Percentiles rank a stretch among this genome's conserved stretches.
These are phyloP conservation scores for Rhodotorula babjevae DNA, from an alignment of 768 basidiomycete species.

Conservation along the genomic window DNA sequence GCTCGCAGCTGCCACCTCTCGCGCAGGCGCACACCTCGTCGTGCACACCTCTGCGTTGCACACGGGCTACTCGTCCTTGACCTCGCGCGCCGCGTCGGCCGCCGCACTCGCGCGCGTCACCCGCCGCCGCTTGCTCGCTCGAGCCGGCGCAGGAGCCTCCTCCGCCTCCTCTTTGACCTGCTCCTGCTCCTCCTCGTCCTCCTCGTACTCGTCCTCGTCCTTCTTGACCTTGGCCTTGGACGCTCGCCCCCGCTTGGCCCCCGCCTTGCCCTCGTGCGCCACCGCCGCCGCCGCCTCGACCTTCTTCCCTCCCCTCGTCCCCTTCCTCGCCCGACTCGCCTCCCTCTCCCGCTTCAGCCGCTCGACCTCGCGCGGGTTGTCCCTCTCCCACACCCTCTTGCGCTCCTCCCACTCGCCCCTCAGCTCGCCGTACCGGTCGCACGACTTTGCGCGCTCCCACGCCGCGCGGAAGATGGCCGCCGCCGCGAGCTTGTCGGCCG, in stretches of 20 bases:
- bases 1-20: too few species aligned
- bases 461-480: conserved; percentile 17
- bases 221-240: background rate
- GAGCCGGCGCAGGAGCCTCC: background rate
- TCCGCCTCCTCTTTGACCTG: background rate
- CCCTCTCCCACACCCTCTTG: conserved; percentile 14
- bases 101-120: too few species aligned
- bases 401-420: conserved; percentile 16
- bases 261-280: background rate
- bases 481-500: conserved; percentile 9
- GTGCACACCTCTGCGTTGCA: background rate
- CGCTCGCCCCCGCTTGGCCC: background rate
- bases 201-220: conserved; percentile 3
- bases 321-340: background rate
- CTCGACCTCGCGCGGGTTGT: background rate
- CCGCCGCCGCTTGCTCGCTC: background rate
- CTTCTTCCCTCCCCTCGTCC: background rate
- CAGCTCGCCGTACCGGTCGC: conserved; percentile 7
- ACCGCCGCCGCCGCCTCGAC: background rate
- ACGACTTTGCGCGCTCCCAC: conserved; percentile 21
- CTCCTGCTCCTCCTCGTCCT: background rate
- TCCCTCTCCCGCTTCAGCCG: background rate
- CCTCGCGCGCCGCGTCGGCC: background rate
- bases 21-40: too few species aligned
- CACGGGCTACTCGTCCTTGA: background rate